Evolutionary conservation across 2,329 filamentous ascomycete species (phyloP).

Genomic region (Aspergillus chevalieri): DNA sequence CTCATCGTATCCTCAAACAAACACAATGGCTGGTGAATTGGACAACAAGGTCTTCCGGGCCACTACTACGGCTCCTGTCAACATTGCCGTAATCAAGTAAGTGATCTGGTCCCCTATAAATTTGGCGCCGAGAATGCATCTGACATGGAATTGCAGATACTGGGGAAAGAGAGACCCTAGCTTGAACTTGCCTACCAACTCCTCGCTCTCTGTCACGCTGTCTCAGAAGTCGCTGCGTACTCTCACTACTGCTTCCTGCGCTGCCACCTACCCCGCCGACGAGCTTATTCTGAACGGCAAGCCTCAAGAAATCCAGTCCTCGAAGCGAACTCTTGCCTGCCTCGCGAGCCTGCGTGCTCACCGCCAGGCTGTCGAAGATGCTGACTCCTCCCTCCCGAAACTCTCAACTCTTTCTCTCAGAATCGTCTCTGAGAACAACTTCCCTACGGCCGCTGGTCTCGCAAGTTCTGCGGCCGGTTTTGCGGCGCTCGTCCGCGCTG

Average conservation of each 20-base stretch:
- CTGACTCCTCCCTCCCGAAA: slow-evolving; percentile 69
- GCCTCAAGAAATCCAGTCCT: slow-evolving; percentile 69
- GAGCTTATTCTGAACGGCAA: slow-evolving; percentile 78
- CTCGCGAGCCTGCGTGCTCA: slow-evolving; percentile 77
- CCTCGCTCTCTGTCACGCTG: slow-evolving; percentile 92
- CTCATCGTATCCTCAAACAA: slow-evolving; percentile 1
- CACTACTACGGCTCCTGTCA: slow-evolving; percentile 93
- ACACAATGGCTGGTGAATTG: slow-evolving; percentile 29
- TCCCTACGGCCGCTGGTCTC: slow-evolving; percentile 91
- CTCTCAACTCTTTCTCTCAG: slow-evolving; percentile 71
- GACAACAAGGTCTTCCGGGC: slow-evolving; percentile 66
- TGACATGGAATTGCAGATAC: slow-evolving; percentile 49
- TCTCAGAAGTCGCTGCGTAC: slow-evolving; percentile 91
- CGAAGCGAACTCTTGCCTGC: slow-evolving; percentile 88
- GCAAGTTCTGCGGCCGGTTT: slow-evolving; percentile 61
- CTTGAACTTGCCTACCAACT: slow-evolving; percentile 96
- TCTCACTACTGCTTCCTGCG: slow-evolving; percentile 91
- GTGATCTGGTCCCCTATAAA: slow-evolving; percentile 10
- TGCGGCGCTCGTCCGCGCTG: slow-evolving; percentile 64
- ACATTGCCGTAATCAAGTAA: slow-evolving; percentile 96
- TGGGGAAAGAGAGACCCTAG: slow-evolving; percentile 96
- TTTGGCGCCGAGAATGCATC: neutral
- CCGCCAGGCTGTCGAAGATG: slow-evolving; percentile 66
- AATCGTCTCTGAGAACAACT: slow-evolving; percentile 96
- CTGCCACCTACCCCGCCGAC: slow-evolving; percentile 61